A percentile compares a stretch with the other conserved stretches of the same genome.
phyloP scores from a whole-genome alignment of 257 asterid species.

The Echites panduratus region DNA sequence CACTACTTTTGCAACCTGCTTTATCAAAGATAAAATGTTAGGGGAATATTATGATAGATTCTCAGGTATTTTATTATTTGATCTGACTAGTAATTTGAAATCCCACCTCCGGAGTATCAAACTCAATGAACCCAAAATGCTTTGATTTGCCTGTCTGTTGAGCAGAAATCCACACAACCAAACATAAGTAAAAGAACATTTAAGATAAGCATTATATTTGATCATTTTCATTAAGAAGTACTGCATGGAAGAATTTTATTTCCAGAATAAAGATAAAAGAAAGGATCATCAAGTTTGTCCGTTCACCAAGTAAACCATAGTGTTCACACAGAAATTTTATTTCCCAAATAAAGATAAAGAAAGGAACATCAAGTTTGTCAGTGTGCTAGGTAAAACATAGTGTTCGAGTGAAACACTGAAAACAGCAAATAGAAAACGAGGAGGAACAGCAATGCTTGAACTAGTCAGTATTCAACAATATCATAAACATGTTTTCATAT shows the following conservation, averaged over 20 bases:
- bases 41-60: slow-evolving; percentile 3
- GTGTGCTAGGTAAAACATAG: too few relatives aligned
- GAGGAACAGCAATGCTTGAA: neutral
- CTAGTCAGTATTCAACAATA: neutral
- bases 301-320: too few relatives aligned
- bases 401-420: too few relatives aligned
- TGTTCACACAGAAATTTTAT: too few relatives aligned
- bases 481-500: neutral
- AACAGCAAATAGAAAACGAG: neutral
- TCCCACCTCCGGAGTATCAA: slow-evolving; percentile 83
- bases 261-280: neutral
- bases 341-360: too few relatives aligned
- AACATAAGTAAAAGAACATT: slow-evolving; percentile 10
- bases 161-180: slow-evolving; percentile 10
- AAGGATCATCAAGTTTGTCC: neutral
- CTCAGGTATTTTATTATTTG: neutral
- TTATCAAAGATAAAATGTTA: neutral
- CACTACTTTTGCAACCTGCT: slow-evolving; percentile 89
- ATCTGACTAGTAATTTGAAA: slow-evolving; percentile 2
- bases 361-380: too few relatives aligned
- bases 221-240: neutral
- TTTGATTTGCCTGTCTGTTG: slow-evolving; percentile 86
- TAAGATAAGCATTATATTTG: slow-evolving; percentile 2
- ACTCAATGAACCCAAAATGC: slow-evolving; percentile 92
- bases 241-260: neutral